Evolutionary conservation across 176 grass and related monocot genomes (phyloP), one percentile per base, ranked within the genome.

Genomic region (Urochloa ruziziensis): DNA sequence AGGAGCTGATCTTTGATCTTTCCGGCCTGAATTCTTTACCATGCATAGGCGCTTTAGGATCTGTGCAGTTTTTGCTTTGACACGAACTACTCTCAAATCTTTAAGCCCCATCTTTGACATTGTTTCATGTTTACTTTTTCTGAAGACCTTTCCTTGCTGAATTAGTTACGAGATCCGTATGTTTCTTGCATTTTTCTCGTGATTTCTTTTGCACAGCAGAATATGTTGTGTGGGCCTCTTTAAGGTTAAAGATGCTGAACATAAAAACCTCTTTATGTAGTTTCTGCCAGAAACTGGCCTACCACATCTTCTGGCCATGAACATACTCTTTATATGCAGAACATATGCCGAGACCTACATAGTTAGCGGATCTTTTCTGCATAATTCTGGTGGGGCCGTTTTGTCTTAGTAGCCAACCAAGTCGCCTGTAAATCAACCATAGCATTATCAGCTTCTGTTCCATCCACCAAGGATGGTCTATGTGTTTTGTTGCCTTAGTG

Each of bases 281-380:
- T 72, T 81, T 61, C 53, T 28, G 56, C 21, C 62, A 81, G 82
- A 85, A 76, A 77, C 71, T 47, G 56, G 64, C 64, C 70, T 91
- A 84, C 75, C 75, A 69, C 70, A 70, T 70, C 63, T 74, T 59
- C 66, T 16, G 75, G 65, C 16, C 71, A 73, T 36, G 56, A 74
- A 40, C 46, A 25, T 82, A 57, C 42, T 75, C 71, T 85, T 73
- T 49, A 51, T 57, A 16, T 58, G 47, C 12, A 47, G 11, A 25
- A 82, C 61, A 58, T 67, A 51, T 73, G 66, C 15, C 8, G 7
- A 67, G n/a, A 58, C 73, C 36, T 27, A 70, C 6, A 67, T 7
- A 16, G 3, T 13, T 34, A 73, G 23, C n/a, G 18, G 42, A 37
- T 70, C 21, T 2, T 54, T 51, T 46, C 27, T 70, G 66, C 44